Base-by-base conservation (phyloP, 345 rosid species). In the Lenwebbia sp. region DNA sequence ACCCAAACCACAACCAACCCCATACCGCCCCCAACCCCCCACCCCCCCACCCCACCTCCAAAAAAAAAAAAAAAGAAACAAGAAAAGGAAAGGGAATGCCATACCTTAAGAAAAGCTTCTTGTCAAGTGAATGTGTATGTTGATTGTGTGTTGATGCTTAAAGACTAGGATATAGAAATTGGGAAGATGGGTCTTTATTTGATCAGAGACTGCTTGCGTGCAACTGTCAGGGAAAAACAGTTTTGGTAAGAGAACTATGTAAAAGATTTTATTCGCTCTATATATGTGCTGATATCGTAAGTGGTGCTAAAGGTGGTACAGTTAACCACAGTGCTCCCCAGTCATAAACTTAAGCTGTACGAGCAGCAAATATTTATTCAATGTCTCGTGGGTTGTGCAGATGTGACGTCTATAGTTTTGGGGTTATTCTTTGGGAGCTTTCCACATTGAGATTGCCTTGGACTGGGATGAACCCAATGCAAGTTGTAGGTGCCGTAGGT, bases 401-500 rank as follows among this genome's bases (percentile, higher is more conserved):
- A 90, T 98, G 99, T 88, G 99, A 98, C 87, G 96, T 98, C 54
- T 98, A 98, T 86, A 98, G 99, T 91, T 98, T 98, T 62, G 99
- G 99, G 82, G 91, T 98, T 75, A 98, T 98, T 88, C 94, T 98
- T 10, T 98, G 99, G 99, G 99, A 98, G 92, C 98, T 98, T 81
- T 98, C 99, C 26, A 98, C 99, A 51, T 88, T 94, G 88, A 93
- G 93, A 92, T 87, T 93, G 86, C 99, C 99, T 25, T 98, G 99
- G 99, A 90, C 95, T 82, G 99, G 98, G 86, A 96, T 98, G 99
- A 98, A 98, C 89, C 99, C 99, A 4, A 98, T 98, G 99, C 99
- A 98, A 91, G 99, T 96, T 70, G 99, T 98, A 33, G 99, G 99
- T 88, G 99, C 99, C 6, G 99, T 98, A 55, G 99, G 99, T 89